Conservation (phyloP, 2,329 filamentous ascomycete genomes). For the Penicillium janthinellum region DNA sequence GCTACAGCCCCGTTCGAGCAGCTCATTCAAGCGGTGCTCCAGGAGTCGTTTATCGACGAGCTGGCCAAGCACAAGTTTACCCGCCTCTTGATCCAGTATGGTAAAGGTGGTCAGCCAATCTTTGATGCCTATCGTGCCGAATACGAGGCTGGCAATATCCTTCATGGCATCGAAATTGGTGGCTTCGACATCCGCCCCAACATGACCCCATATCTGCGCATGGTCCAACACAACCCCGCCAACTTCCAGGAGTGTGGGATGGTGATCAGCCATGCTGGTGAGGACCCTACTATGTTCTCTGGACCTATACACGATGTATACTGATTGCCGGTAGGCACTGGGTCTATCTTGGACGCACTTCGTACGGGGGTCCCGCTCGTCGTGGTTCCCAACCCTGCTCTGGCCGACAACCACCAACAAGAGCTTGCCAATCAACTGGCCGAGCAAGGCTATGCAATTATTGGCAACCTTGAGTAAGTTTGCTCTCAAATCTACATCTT, state of each 20-base stretch:
- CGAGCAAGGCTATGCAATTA: slow-evolving; percentile 73
- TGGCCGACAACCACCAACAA: slow-evolving; percentile 88
- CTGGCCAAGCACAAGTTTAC: slow-evolving; percentile 66
- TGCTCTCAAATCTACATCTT: neutral
- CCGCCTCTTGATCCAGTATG: slow-evolving; percentile 77
- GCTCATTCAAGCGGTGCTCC: slow-evolving; percentile 68
- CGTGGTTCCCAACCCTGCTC: slow-evolving; percentile 79
- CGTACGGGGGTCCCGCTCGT: slow-evolving; percentile 75
- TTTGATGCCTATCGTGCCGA: slow-evolving; percentile 49
- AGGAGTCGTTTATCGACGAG: slow-evolving; percentile 61
- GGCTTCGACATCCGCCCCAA: slow-evolving; percentile 70
- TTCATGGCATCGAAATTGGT: slow-evolving; percentile 54
- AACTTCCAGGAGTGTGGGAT: slow-evolving; percentile 59
- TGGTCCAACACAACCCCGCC: slow-evolving; percentile 48
- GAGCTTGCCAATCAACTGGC: slow-evolving; percentile 80
- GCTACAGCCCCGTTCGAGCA: slow-evolving; percentile 81
- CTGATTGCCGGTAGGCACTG: slow-evolving; percentile 65
- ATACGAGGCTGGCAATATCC: slow-evolving; percentile 21
- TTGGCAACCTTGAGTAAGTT: slow-evolving; percentile 67
- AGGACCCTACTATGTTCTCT: neutral
- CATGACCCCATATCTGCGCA: slow-evolving; percentile 61
- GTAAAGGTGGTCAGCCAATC: slow-evolving; percentile 61
- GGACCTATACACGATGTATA: neutral
- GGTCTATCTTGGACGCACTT: slow-evolving; percentile 82
- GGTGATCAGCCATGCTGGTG: slow-evolving; percentile 88